A percentile compares a stretch with the other conserved stretches of the same genome.
These are phyloP conservation scores for Spencermartinsiella ligniputridi DNA, from an alignment of 1,139 yeast genomes.

Conservation along the genomic window DNA sequence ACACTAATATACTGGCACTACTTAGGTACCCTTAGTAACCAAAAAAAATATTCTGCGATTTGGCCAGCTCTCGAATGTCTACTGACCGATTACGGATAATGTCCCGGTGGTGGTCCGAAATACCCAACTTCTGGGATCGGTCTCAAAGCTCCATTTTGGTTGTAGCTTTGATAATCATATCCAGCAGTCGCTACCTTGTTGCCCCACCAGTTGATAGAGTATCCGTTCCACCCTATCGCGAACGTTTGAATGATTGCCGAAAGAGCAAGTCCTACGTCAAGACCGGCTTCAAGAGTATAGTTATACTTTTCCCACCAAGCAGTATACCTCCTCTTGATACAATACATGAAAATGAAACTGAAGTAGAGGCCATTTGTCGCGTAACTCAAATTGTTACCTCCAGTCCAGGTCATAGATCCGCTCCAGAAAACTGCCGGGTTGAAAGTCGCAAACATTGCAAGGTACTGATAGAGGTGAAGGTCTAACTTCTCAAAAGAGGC, in stretches of 20 bases:
- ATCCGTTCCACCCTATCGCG: conserved; percentile 24
- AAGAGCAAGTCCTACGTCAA: conserved; percentile 56
- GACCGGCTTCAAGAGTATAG: conserved; percentile 52
- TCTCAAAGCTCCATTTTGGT: conserved; percentile 33
- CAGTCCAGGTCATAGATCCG: conserved; percentile 39
- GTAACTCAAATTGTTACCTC: conserved; percentile 50
- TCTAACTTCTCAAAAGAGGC: conserved; percentile 6
- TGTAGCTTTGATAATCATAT: conserved; percentile 9
- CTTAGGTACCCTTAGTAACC: no score
- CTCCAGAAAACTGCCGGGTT: conserved; percentile 46
- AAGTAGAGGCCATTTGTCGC: conserved; percentile 46
- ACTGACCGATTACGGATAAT: conserved; percentile 25
- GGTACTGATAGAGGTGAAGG: conserved; percentile 31
- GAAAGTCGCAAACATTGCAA: conserved; percentile 35
- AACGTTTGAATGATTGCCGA: conserved; percentile 11
- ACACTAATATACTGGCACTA: no score
- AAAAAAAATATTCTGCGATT: no score
- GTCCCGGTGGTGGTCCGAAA: conserved; percentile 27
- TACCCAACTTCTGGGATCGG: conserved; percentile 15
- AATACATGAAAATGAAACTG: conserved; percentile 48
- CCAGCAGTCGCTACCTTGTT: conserved; percentile 14
- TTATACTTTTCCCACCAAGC: conserved; percentile 64
- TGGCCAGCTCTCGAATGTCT: no score
- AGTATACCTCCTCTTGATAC: conserved; percentile 43
- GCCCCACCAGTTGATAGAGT: conserved; percentile 15